Base-by-base conservation (phyloP, 495 filamentous ascomycete species). In the Venustampulla echinocandica region DNA sequence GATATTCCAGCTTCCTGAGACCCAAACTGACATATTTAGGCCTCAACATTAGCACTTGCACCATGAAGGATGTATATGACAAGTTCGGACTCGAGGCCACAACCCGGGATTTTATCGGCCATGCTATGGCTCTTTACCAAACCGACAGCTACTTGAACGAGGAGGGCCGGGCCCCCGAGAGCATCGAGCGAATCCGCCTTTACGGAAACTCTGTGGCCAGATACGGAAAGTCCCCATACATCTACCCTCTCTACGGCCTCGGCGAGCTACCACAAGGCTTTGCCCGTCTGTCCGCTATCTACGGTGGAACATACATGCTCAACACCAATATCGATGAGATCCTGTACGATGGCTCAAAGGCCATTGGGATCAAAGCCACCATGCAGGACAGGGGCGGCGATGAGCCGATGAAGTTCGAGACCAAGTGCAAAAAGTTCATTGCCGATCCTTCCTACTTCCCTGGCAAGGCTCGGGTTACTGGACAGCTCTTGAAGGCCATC, bases 221-320 rank as follows among this genome's bases (percentile, higher is more conserved):
- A 50, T 97, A 97, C 67, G 92, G 92, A 62, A 97, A 95, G 69
- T 95, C 90, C 15, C 92, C 92, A 13, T 99, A 99, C 69, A 97
- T 99, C 69, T 99, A 97, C 71, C 92, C 92, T 15, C 83, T 96
- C 10, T 96, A 99, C 66, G 92, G 92, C 47, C 77, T 99, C 18
- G 92, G 93, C 58, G 92, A 99, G 69, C 80, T 99, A 27, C 92
- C 92, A 20, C 93, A 99, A 72, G 90, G 93, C 44, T 99, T 99
- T 62, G 94, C 92, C 37, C 90, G 93, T 61, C 74, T 97, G 25
- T 95, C 89, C 10, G 92, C 92, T 59, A 95, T 97, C 67, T 95
- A 97, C 63, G 93, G 93, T 54, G 93, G 93, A 55, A 97, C 92
- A 14, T 97, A 99, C 69, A 97, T 97, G 86, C 81, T 99, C 56